Conservation (phyloP, 2,329 filamentous ascomycete genomes). For the Colletotrichum truncatum region DNA sequence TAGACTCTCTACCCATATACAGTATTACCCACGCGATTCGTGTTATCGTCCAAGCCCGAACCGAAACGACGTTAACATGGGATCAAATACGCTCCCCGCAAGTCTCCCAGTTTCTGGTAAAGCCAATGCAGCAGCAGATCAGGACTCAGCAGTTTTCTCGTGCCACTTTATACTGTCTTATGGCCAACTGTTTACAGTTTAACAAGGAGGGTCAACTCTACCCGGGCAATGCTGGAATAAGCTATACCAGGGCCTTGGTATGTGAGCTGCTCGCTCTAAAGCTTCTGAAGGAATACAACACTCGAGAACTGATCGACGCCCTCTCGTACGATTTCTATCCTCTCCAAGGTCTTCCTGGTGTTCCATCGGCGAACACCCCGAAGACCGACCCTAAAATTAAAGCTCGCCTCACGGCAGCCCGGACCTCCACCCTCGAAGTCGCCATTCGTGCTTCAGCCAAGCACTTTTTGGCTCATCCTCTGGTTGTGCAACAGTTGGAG, state of each 20-base stretch:
- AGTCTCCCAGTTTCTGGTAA: slow-evolving; percentile 93
- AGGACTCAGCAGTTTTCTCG: slow-evolving; percentile 83
- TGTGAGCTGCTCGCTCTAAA: slow-evolving; percentile 93
- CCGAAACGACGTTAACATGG: slow-evolving; percentile 93
- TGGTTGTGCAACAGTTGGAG: slow-evolving; percentile 94
- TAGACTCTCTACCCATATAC: slow-evolving; percentile 89
- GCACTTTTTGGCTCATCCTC: slow-evolving; percentile 88
- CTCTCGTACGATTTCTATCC: slow-evolving; percentile 96
- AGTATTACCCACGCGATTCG: slow-evolving; percentile 90
- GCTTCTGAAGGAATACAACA: slow-evolving; percentile 87
- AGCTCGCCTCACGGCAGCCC: slow-evolving; percentile 67
- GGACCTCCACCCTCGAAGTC: slow-evolving; percentile 91
- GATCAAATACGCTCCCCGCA: slow-evolving; percentile 96
- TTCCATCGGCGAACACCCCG: slow-evolving; percentile 48
- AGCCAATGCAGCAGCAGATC: slow-evolving; percentile 93
- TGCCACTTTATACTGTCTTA: slow-evolving; percentile 87
- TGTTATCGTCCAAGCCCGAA: slow-evolving; percentile 82
- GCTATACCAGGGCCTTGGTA: slow-evolving; percentile 84
- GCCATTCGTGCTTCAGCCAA: slow-evolving; percentile 94
- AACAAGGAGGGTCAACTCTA: slow-evolving; percentile 84
- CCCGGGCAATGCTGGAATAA: slow-evolving; percentile 85
- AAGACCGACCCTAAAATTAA: slow-evolving; percentile 50
- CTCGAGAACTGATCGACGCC: slow-evolving; percentile 90
- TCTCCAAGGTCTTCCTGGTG: slow-evolving; percentile 77
- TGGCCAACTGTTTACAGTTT: slow-evolving; percentile 95